These are phyloP conservation scores for Nothomitra cinnamomea DNA, from an alignment of 2,329 filamentous ascomycete species.

Conservation along the genomic window DNA sequence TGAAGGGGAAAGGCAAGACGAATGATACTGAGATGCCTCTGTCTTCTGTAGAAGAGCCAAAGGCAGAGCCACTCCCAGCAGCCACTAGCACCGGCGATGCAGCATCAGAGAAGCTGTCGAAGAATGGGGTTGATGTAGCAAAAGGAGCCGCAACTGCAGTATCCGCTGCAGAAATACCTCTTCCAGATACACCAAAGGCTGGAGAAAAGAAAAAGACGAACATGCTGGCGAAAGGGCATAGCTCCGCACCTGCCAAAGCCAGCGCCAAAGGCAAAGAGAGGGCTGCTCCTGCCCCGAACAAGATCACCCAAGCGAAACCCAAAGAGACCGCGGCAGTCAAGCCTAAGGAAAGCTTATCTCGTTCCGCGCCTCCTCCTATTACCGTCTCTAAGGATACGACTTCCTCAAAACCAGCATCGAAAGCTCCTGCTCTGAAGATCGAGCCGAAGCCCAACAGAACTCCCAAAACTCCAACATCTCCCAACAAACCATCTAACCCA, in stretches of 20 bases:
- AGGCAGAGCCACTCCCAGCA: background rate
- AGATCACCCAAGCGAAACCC: too few species aligned
- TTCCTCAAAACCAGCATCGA: background rate
- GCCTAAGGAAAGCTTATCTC: background rate
- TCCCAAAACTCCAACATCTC: background rate
- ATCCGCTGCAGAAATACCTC: background rate
- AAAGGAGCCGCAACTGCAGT: background rate
- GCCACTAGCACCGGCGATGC: background rate
- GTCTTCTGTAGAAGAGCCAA: background rate
- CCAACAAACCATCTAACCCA: background rate
- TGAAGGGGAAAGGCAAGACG: background rate
- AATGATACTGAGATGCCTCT: background rate
- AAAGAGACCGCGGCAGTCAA: background rate
- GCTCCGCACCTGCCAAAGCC: background rate
- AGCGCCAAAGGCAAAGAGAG: background rate
- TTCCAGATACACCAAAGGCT: conserved; percentile 1
- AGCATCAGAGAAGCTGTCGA: background rate
- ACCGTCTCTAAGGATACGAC: background rate
- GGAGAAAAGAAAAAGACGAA: background rate
- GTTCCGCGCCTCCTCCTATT: background rate
- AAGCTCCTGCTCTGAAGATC: background rate
- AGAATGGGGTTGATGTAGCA: background rate
- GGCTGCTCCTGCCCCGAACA: background rate
- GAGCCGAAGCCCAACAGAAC: background rate
- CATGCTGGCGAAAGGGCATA: background rate